Evolutionary conservation across 106 monocot genomes (phyloP).

Genomic region (Phalaenopsis equestris): DNA sequence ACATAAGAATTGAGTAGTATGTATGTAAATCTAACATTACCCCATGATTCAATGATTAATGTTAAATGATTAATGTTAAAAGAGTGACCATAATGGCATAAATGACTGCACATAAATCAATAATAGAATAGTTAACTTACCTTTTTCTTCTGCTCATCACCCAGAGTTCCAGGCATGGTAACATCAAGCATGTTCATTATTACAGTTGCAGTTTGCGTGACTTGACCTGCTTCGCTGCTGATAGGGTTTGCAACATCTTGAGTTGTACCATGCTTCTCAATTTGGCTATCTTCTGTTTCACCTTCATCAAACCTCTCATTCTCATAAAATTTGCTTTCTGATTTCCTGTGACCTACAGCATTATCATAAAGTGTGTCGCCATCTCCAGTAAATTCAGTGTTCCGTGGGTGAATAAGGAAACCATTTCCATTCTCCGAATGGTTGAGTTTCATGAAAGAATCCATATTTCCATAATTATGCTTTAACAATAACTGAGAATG

Average conservation of each 20-base stretch:
- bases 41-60: background rate
- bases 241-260: slow-evolving; percentile 12
- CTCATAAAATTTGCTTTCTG: slow-evolving; percentile 11
- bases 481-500: slow-evolving; percentile 13
- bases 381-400: slow-evolving; percentile 15
- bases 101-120: background rate
- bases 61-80: background rate
- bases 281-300: slow-evolving; percentile 14
- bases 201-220: slow-evolving; percentile 58
- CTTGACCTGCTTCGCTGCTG: slow-evolving; percentile 44
- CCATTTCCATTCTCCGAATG: slow-evolving; percentile 28
- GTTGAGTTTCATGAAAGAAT: slow-evolving; percentile 14
- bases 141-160: slow-evolving; percentile 76
- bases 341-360: background rate
- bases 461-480: slow-evolving; percentile 11
- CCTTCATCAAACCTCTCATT: slow-evolving; percentile 10
- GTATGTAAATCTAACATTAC: background rate
- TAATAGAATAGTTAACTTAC: slow-evolving; percentile 13
- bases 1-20: no score
- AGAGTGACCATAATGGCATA: background rate
- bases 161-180: slow-evolving; percentile 67
- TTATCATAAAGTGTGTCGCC: slow-evolving; percentile 16
- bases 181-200: slow-evolving; percentile 91
- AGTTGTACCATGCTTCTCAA: background rate
- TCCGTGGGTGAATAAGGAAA: slow-evolving; percentile 19